Percentiles rank a stretch among this genome's conserved stretches.
These are phyloP conservation scores for Naegleria gruberi DNA, from an alignment of 208 protist species.

Conservation along the genomic window DNA sequence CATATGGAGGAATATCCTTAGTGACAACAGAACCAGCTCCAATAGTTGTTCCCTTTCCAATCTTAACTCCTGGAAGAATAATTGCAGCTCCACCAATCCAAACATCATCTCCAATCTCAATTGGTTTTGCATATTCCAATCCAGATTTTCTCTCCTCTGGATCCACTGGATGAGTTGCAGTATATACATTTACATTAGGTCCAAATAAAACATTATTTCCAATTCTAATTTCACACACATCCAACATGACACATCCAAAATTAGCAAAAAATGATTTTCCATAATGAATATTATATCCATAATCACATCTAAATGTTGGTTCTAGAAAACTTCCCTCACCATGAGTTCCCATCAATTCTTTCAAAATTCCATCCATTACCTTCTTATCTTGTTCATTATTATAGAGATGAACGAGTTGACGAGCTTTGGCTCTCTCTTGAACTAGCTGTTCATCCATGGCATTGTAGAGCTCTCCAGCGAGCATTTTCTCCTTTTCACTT, in stretches of 20 bases:
- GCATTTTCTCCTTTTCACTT: no score
- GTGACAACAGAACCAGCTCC: slow-evolving; percentile 67
- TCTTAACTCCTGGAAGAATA: slow-evolving; percentile 59
- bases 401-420: slow-evolving; percentile 29
- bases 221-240: slow-evolving; percentile 54
- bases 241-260: slow-evolving; percentile 57
- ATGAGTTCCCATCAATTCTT: slow-evolving; percentile 35
- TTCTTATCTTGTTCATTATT: slow-evolving; percentile 19
- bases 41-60: slow-evolving; percentile 57
- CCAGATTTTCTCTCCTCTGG: slow-evolving; percentile 8
- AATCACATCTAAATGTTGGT: slow-evolving; percentile 60
- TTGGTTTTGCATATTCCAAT: slow-evolving; percentile 41
- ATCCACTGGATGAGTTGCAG: slow-evolving; percentile 61
- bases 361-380: slow-evolving; percentile 15
- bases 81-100: slow-evolving; percentile 55
- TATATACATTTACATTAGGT: slow-evolving; percentile 57
- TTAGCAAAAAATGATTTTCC: slow-evolving; percentile 56
- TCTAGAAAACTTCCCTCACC: slow-evolving; percentile 48
- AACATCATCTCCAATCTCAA: slow-evolving; percentile 49
- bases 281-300: slow-evolving; percentile 58
- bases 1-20: slow-evolving; percentile 56
- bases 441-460: slow-evolving; percentile 33
- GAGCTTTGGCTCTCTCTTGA: slow-evolving; percentile 29
- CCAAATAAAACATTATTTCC: slow-evolving; percentile 51
- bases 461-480: slow-evolving; percentile 46